These are phyloP conservation scores for Microcyclospora tardicrescens DNA, from an alignment of 2,329 filamentous ascomycete genomes.

Conservation along the genomic window DNA sequence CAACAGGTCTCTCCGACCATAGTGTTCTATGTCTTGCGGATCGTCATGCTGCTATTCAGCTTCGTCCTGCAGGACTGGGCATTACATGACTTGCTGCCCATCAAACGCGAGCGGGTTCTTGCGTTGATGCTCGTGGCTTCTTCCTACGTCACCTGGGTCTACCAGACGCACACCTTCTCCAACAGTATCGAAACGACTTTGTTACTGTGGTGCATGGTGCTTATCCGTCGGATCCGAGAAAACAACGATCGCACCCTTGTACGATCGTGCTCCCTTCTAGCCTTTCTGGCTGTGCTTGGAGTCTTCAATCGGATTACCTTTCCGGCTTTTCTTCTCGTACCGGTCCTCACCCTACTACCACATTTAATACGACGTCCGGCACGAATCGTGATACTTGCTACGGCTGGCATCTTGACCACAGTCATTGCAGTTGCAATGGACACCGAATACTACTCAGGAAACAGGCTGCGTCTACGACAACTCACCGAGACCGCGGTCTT, in stretches of 20 bases:
- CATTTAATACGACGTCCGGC: constrained; percentile 62
- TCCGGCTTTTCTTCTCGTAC: constrained; percentile 79
- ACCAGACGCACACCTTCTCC: constrained; percentile 95
- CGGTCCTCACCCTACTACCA: constrained; percentile 68
- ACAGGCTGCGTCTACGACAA: constrained; percentile 54
- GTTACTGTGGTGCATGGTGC: constrained; percentile 83
- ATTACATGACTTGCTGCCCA: constrained; percentile 75
- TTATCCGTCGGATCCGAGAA: constrained; percentile 75
- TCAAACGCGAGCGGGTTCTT: constrained; percentile 54
- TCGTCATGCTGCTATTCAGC: constrained; percentile 87
- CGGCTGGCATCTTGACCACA: constrained; percentile 56
- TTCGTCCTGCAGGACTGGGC: constrained; percentile 98
- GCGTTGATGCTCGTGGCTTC: constrained; percentile 80
- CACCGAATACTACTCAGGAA: constrained; percentile 67
- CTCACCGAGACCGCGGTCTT: constrained; percentile 43
- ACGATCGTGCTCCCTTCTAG: constrained; percentile 63
- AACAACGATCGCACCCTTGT: constrained; percentile 67
- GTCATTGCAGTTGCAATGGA: constrained; percentile 68
- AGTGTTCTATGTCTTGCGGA: constrained; percentile 78
- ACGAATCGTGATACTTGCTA: constrained; percentile 39
- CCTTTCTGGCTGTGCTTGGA: constrained; percentile 70
- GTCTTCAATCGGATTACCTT: constrained; percentile 97
- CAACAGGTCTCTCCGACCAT: constrained; percentile 67
- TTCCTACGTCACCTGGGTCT: constrained; percentile 97
- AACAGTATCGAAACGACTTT: constrained; percentile 92